Percentiles rank a stretch among this genome's conserved stretches.
Evolutionary conservation across 2,329 filamentous ascomycete species (phyloP).

Genomic region (Pseudogymnoascus sp.): DNA sequence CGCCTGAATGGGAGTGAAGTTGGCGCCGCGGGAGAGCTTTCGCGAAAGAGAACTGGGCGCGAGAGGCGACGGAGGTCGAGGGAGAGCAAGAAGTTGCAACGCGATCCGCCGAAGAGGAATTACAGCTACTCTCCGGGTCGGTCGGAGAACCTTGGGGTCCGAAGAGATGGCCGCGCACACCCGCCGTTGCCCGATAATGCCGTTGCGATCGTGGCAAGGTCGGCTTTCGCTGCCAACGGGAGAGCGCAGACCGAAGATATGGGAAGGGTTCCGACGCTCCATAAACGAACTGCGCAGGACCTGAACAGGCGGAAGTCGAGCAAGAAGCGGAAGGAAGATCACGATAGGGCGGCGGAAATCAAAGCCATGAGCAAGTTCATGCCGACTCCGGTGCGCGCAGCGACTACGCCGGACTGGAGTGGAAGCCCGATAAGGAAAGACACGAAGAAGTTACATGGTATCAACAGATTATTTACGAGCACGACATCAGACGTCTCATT

Average conservation of each 20-base stretch:
- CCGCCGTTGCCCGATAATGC: conserved; percentile 23
- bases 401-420: conserved; percentile 51
- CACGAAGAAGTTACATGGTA: conserved; percentile 56
- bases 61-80: conserved; percentile 25
- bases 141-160: conserved; percentile 45
- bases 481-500: conserved; percentile 61
- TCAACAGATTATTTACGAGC: conserved; percentile 51
- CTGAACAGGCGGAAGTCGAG: conserved; percentile 64
- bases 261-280: conserved; percentile 47
- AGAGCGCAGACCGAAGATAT: conserved; percentile 30
- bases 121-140: conserved; percentile 60
- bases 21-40: conserved; percentile 22
- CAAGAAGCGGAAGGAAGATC: conserved; percentile 70
- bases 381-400: conserved; percentile 54
- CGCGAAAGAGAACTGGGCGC: conserved; percentile 31
- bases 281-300: conserved; percentile 56
- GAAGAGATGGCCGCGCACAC: conserved; percentile 22
- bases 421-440: conserved; percentile 56
- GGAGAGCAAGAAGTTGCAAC: conserved; percentile 31
- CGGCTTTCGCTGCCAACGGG: conserved; percentile 24
- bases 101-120: conserved; percentile 45
- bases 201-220: conserved; percentile 22
- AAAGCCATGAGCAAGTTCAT: conserved; percentile 71
- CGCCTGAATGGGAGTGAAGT: conserved; percentile 30
- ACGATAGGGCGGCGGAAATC: conserved; percentile 79